These are phyloP conservation scores for Pseudogymnoascus sp. DNA, from an alignment of 2,329 filamentous ascomycete species.

Conservation along the genomic window DNA sequence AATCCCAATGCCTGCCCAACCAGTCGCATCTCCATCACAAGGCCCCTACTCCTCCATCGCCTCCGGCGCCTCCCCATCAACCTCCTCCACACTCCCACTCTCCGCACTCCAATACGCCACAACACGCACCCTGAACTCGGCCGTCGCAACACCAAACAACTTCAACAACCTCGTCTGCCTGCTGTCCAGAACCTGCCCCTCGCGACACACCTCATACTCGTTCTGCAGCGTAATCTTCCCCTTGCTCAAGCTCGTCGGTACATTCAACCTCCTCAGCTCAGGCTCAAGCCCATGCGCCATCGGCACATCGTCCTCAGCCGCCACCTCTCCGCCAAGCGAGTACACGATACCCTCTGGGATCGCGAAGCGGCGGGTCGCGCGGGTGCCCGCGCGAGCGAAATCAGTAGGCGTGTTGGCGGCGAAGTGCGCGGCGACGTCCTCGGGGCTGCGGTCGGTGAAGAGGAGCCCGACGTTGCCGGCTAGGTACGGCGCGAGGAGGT, in stretches of 20 bases:
- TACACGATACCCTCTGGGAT: constrained; percentile 80
- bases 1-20: background rate
- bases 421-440: constrained; percentile 65
- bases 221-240: constrained; percentile 70
- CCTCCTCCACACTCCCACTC: constrained; percentile 51
- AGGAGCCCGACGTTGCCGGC: constrained; percentile 80
- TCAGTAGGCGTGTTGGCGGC: constrained; percentile 64
- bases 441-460: constrained; percentile 71
- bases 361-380: constrained; percentile 65
- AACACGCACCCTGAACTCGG: constrained; percentile 79
- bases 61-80: constrained; percentile 28
- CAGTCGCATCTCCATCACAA: constrained; percentile 17
- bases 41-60: constrained; percentile 36
- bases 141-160: constrained; percentile 82
- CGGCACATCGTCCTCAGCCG: constrained; percentile 73
- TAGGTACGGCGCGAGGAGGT: constrained; percentile 61
- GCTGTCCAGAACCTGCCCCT: constrained; percentile 78
- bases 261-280: constrained; percentile 76
- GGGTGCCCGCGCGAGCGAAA: constrained; percentile 80
- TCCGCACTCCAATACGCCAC: constrained; percentile 63
- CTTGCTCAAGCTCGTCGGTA: constrained; percentile 82
- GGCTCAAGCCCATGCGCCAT: constrained; percentile 85
- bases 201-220: constrained; percentile 57
- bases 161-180: constrained; percentile 90
- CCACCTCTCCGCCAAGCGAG: constrained; percentile 70